Conservation (phyloP, 2,329 filamentous ascomycete genomes). For the Plectosphaerella plurivora region DNA sequence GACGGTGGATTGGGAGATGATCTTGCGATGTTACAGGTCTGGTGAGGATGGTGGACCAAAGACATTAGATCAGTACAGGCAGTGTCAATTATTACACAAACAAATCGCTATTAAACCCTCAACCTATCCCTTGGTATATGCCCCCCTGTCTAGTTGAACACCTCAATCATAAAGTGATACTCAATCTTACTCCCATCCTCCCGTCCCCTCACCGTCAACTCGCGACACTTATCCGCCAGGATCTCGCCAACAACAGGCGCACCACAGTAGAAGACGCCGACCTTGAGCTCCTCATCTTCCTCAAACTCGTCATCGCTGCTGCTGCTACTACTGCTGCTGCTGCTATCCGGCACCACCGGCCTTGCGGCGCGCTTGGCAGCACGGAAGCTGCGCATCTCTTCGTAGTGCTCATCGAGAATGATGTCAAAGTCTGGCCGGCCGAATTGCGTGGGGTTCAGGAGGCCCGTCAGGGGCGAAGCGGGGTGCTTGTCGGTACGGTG, state of each 20-base stretch:
- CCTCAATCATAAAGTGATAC: constrained; percentile 55
- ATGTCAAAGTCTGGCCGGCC: constrained; percentile 47
- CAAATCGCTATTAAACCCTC: too few species aligned
- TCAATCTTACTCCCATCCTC: constrained; percentile 47
- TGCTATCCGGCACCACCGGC: constrained; percentile 7
- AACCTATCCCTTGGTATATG: not conserved
- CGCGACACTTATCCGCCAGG: constrained; percentile 47
- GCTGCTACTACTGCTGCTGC: not conserved
- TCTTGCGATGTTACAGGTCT: too few species aligned
- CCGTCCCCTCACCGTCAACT: constrained; percentile 44
- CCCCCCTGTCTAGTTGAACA: constrained; percentile 33
- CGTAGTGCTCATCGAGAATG: constrained; percentile 50
- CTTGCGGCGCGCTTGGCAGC: constrained; percentile 14
- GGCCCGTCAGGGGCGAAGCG: constrained; percentile 47
- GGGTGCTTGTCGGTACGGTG: constrained; percentile 47
- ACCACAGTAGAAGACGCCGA: constrained; percentile 55
- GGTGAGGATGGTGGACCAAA: too few species aligned
- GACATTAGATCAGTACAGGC: too few species aligned
- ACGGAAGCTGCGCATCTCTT: constrained; percentile 40
- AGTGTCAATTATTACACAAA: too few species aligned
- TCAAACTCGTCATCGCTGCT: constrained; percentile 6
- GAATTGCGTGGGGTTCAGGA: constrained; percentile 49
- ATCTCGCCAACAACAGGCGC: constrained; percentile 51
- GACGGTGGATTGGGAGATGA: too few species aligned
- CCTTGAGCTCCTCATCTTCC: constrained; percentile 33